phyloP scores from a whole-genome alignment of 1,284 basidiomycete genomes.

The Leccinum solheimii region DNA sequence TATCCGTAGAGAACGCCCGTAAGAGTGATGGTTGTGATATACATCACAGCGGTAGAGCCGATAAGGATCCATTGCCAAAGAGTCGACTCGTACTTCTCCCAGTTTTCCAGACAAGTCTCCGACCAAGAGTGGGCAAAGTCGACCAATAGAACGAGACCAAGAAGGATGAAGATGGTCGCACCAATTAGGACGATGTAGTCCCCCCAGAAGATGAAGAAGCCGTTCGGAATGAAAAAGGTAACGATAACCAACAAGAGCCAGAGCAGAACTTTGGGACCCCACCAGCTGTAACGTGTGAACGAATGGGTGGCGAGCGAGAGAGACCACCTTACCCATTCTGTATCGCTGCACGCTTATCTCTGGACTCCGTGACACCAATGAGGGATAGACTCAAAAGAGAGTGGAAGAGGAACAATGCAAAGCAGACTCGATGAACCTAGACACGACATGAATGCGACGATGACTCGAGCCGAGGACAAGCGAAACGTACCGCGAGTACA shows the following conservation, averaged over 20 bases:
- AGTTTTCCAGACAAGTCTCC: slow-evolving; percentile 94
- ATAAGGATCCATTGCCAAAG: slow-evolving; percentile 98
- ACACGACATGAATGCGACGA: neutral
- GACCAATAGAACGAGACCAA: slow-evolving; percentile 95
- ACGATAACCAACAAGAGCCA: slow-evolving; percentile 79
- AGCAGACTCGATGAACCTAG: slow-evolving; percentile 95
- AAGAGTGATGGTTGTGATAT: slow-evolving; percentile 78
- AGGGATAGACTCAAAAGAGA: slow-evolving; percentile 77
- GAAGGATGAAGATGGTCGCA: slow-evolving; percentile 91
- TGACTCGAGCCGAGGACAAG: neutral
- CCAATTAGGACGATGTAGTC: slow-evolving; percentile 92
- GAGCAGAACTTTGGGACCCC: slow-evolving; percentile 93
- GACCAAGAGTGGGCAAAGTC: slow-evolving; percentile 99
- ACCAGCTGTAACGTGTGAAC: slow-evolving; percentile 68
- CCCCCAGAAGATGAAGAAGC: slow-evolving; percentile 96
- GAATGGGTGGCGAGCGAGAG: neutral
- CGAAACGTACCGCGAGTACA: slow-evolving; percentile 79
- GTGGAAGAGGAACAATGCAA: slow-evolving; percentile 91
- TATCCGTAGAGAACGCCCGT: slow-evolving; percentile 91
- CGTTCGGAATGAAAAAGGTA: slow-evolving; percentile 92
- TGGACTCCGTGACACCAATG: slow-evolving; percentile 87
- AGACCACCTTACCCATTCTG: slow-evolving; percentile 82
- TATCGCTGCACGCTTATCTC: slow-evolving; percentile 88
- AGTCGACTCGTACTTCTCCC: slow-evolving; percentile 86
- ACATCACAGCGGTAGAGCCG: slow-evolving; percentile 90